Conservation (phyloP, 192 early-diverging fungal genomes). For the Podochytrium sp. region DNA sequence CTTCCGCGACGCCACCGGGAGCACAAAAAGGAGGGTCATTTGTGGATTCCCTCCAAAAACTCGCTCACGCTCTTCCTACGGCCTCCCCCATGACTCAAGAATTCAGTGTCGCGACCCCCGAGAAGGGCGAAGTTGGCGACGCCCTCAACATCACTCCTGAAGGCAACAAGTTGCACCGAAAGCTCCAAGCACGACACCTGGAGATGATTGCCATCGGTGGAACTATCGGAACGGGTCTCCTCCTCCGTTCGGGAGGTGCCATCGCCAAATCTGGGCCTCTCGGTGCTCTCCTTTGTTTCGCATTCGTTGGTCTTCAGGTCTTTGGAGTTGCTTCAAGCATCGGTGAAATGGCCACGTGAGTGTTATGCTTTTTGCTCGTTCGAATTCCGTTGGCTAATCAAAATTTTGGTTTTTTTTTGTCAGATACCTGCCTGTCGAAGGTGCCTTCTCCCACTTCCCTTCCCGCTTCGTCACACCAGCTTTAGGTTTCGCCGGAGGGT, state of each 20-base stretch:
- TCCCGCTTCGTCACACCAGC: conserved; percentile 78
- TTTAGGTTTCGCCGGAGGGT: conserved; percentile 54
- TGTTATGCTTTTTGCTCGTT: no score
- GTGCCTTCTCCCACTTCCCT: conserved; percentile 80
- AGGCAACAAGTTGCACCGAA: neutral
- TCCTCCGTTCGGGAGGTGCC: conserved; percentile 74
- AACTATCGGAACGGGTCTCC: conserved; percentile 68
- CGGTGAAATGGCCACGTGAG: conserved; percentile 81
- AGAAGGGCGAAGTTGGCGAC: neutral
- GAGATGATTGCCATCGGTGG: conserved; percentile 16
- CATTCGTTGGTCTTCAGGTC: conserved; percentile 26
- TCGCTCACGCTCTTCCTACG: no score
- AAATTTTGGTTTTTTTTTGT: no score
- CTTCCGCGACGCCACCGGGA: no score
- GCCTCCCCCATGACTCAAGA: neutral
- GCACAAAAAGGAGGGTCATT: no score
- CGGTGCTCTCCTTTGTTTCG: conserved; percentile 72
- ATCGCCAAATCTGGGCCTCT: conserved; percentile 69
- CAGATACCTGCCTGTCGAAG: conserved; percentile 63
- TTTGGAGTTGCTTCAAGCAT: conserved; percentile 64
- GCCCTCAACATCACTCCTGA: neutral
- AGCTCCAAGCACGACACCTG: conserved; percentile 6
- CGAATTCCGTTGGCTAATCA: no score
- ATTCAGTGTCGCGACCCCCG: neutral
- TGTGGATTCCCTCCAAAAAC: no score